Evolutionary conservation across 148 eudicot genomes (phyloP).

Genomic region (Camellia lanceoleosa): DNA sequence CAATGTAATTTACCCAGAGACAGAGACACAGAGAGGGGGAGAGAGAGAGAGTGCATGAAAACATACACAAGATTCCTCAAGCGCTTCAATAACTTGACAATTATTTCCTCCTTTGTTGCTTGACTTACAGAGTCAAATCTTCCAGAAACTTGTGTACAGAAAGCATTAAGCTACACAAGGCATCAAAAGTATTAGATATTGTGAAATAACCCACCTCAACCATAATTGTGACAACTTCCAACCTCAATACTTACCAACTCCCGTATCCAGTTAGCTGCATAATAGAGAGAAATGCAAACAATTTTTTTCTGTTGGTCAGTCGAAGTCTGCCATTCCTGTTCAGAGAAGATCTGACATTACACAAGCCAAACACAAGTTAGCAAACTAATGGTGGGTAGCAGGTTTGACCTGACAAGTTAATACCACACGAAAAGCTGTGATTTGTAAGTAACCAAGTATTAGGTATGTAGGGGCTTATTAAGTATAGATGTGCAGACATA

Average conservation of each 20-base stretch:
- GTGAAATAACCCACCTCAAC: neutral
- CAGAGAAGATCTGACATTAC: conserved; percentile 33
- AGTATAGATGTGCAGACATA: neutral
- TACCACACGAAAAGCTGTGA: neutral
- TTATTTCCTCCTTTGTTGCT: conserved; percentile 48
- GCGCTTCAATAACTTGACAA: conserved; percentile 48
- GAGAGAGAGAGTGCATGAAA: conserved; percentile 3
- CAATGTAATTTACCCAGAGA: neutral
- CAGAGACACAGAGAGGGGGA: neutral
- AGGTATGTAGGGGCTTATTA: neutral
- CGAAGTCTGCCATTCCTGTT: conserved; percentile 35
- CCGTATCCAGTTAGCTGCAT: conserved; percentile 68
- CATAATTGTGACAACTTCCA: conserved; percentile 5
- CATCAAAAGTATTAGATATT: conserved; percentile 3
- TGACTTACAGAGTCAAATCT: conserved; percentile 40
- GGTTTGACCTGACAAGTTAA: neutral
- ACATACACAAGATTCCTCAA: conserved; percentile 64
- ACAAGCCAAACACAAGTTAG: conserved; percentile 14
- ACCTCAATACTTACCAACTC: conserved; percentile 47
- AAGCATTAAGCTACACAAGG: conserved; percentile 46
- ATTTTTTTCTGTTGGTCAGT: conserved; percentile 49
- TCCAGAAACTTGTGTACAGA: conserved; percentile 53
- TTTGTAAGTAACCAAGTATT: neutral
- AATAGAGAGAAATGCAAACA: conserved; percentile 47
- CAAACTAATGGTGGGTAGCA: neutral